Base-by-base conservation (phyloP, 2,329 filamentous ascomycete species). In the Trichoderma asperellum region DNA sequence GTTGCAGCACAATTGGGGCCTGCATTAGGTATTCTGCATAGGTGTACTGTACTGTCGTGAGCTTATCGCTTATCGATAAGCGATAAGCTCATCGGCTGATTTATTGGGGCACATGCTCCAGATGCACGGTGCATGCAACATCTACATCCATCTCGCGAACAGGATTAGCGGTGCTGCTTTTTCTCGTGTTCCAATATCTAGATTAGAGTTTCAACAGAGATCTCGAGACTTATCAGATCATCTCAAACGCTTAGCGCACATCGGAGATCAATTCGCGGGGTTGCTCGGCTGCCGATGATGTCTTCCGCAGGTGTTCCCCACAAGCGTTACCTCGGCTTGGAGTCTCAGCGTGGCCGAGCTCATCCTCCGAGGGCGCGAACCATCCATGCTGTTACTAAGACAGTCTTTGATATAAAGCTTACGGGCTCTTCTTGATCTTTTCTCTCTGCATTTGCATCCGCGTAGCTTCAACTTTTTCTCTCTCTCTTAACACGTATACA, bases 321-420 rank as follows among this genome's bases (percentile, higher is more conserved):
- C 65, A 53, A 47, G 18, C 47, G 21, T 37, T 52, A 49, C 65
- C 65, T 68, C 65, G 65, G 65, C 65, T 58, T 68, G 56, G 21
- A 18, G 24, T 6, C 10, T 32, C 18, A 43, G 56, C 18, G 37
- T 59, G 64, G 32, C 56, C 56, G 21, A 43, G 11, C 55, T 59
- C 27, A 59, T 40, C 63, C 18, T 49, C 57, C 37, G 53, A 56
- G 29, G 37, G 53, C 27, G 27, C 49, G 14, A 29, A 8, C 7
- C 53, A 56, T 56, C 43, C 43, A 21, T 49, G 43, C 43, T 65
- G 56, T 49, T 34, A 43, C 37, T 43, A 21, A 68, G 12, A 52
- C 55, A 8, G 47, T 34, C 29, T 8, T 47, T 21, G 43, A 67
- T 60, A 35, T 59, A 59, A 34, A 55, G 21, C 8, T 37, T 34